A percentile compares a stretch with the other conserved stretches of the same genome.
These are phyloP conservation scores for Cylindricascospora bacillispora DNA, from an alignment of 1,139 yeast genomes.

Conservation along the genomic window DNA sequence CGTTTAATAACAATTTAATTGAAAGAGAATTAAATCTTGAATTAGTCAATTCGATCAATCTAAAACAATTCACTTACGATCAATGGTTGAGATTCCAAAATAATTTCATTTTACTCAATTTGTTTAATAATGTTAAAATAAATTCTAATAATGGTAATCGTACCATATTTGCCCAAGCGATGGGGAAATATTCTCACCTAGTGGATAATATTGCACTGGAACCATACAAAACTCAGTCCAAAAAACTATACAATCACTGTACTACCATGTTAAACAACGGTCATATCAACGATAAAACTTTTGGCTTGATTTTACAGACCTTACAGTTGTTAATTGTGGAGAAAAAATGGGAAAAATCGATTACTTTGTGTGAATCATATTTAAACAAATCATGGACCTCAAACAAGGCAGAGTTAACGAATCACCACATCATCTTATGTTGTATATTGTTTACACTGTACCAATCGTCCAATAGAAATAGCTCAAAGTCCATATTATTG, in stretches of 20 bases:
- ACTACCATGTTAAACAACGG: conserved; percentile 9
- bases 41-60: conserved; percentile 11
- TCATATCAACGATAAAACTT: conserved; percentile 4
- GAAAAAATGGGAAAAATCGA: conserved; percentile 21
- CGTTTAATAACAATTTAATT: conserved; percentile 20
- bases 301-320: conserved; percentile 17
- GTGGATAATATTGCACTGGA: conserved; percentile 19
- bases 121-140: conserved; percentile 17
- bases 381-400: conserved; percentile 10
- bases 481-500: conserved; percentile 11
- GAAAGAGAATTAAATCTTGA: conserved; percentile 26
- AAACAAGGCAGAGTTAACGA: conserved; percentile 1
- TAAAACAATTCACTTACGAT: conserved; percentile 14
- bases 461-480: conserved; percentile 12
- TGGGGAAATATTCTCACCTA: conserved; percentile 13
- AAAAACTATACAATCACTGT: conserved; percentile 15
- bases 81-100: conserved; percentile 17
- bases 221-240: conserved; percentile 22
- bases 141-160: conserved; percentile 6
- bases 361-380: conserved; percentile 16
- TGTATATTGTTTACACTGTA: conserved; percentile 19
- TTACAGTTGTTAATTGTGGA: conserved; percentile 18
- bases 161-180: conserved; percentile 12
- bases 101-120: conserved; percentile 14
- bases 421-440: conserved; percentile 7